Percentiles rank a stretch among this genome's conserved stretches.
Conservation (phyloP, 495 filamentous ascomycete species). For the Neurospora tetraspora region DNA sequence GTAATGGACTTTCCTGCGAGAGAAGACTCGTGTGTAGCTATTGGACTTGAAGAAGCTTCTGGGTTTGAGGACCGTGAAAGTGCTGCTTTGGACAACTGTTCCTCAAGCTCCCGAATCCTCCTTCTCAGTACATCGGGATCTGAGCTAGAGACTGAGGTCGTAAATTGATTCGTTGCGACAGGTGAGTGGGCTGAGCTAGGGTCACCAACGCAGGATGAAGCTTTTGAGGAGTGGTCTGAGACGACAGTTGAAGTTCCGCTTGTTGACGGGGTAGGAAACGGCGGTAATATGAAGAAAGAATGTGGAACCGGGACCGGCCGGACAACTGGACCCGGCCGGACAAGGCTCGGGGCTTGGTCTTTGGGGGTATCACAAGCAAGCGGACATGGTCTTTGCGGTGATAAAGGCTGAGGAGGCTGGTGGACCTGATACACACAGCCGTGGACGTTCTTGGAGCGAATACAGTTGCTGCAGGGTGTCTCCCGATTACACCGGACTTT, state of each 20-base stretch:
- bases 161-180: slow-evolving; percentile 9
- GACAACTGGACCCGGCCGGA: background rate
- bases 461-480: slow-evolving; percentile 36
- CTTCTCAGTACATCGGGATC: slow-evolving; percentile 30
- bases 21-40: slow-evolving; percentile 9
- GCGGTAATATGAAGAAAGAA: background rate
- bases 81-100: slow-evolving; percentile 27
- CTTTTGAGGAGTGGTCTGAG: background rate
- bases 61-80: slow-evolving; percentile 8
- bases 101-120: slow-evolving; percentile 36
- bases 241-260: background rate
- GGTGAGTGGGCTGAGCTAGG: slow-evolving; percentile 20
- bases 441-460: slow-evolving; percentile 28
- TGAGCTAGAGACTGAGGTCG: slow-evolving; percentile 6
- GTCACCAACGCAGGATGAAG: slow-evolving; percentile 4
- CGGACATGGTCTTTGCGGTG: background rate
- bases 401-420: background rate
- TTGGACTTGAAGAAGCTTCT: background rate
- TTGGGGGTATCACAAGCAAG: slow-evolving; percentile 4
- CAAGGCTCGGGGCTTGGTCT: background rate
- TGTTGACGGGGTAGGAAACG: background rate
- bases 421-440: slow-evolving; percentile 30
- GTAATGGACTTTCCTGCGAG: slow-evolving; percentile 2
- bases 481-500: slow-evolving; percentile 30
- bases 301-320: background rate